These are phyloP conservation scores for Verticillium nubilum DNA, from an alignment of 2,329 filamentous ascomycete genomes.

Conservation along the genomic window DNA sequence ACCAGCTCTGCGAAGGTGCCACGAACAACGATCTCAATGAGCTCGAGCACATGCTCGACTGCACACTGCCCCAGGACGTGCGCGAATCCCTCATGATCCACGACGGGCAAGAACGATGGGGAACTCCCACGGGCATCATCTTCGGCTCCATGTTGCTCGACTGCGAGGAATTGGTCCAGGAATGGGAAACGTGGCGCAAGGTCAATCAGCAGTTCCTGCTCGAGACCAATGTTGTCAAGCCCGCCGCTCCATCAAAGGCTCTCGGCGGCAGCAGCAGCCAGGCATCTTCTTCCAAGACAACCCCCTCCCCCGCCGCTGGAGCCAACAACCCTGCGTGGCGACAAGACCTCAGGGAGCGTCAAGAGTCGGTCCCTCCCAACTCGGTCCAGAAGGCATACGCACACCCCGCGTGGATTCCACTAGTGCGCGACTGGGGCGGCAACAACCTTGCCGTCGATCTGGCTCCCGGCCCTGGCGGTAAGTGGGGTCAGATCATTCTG, in stretches of 20 bases:
- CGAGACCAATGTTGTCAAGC: conserved; percentile 50
- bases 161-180: conserved; percentile 95
- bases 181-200: conserved; percentile 93
- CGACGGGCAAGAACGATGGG: conserved; percentile 95
- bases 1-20: conserved; percentile 88
- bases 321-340: conserved; percentile 66
- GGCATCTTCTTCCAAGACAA: conserved; percentile 64
- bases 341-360: conserved; percentile 74
- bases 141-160: conserved; percentile 95
- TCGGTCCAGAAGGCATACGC: conserved; percentile 89
- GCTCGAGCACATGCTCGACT: conserved; percentile 91
- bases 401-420: conserved; percentile 90
- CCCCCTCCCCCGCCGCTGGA: conserved; percentile 34
- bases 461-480: conserved; percentile 80
- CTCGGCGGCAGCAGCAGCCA: conserved; percentile 56
- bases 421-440: conserved; percentile 96
- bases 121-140: conserved; percentile 83
- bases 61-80: conserved; percentile 86
- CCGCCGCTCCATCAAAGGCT: conserved; percentile 64
- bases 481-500: conserved; percentile 94
- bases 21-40: conserved; percentile 96
- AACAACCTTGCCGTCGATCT: conserved; percentile 95
- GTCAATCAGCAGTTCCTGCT: conserved; percentile 87
- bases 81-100: conserved; percentile 87
- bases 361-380: conserved; percentile 82